phyloP scores from a whole-genome alignment of 2,329 filamentous ascomycete species.

The Bipolaris sorokiniana region DNA sequence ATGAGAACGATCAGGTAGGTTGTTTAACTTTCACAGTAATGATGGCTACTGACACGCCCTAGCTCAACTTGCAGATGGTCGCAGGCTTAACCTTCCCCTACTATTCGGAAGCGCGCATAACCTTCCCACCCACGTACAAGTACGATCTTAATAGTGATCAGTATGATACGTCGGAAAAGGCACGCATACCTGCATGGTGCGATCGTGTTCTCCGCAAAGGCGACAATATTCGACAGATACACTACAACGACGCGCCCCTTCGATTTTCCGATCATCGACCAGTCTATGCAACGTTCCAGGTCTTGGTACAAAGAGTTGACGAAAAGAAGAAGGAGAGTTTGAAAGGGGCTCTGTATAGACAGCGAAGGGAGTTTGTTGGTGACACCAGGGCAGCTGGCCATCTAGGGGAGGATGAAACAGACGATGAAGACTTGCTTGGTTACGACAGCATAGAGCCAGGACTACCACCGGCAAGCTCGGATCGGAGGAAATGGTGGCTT shows the following conservation, averaged over 20 bases:
- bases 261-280: slow-evolving; percentile 96
- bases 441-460: slow-evolving; percentile 85
- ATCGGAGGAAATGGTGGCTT: slow-evolving; percentile 69
- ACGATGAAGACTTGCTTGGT: slow-evolving; percentile 79
- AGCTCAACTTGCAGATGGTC: slow-evolving; percentile 96
- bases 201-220: slow-evolving; percentile 92
- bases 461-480: slow-evolving; percentile 67
- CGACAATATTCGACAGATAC: slow-evolving; percentile 77
- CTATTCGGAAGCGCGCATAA: slow-evolving; percentile 88
- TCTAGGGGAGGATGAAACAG: slow-evolving; percentile 61
- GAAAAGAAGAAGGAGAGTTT: slow-evolving; percentile 74
- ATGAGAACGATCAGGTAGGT: slow-evolving; percentile 85
- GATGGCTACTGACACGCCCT: slow-evolving; percentile 32
- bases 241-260: slow-evolving; percentile 82
- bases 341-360: slow-evolving; percentile 74
- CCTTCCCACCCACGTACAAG: slow-evolving; percentile 93
- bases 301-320: slow-evolving; percentile 79
- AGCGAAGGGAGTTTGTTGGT: slow-evolving; percentile 70
- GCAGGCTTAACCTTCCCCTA: slow-evolving; percentile 86
- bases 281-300: slow-evolving; percentile 88
- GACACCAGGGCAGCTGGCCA: slow-evolving; percentile 63
- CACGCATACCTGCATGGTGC: slow-evolving; percentile 95
- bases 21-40: not conserved
- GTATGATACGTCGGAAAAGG: slow-evolving; percentile 95
- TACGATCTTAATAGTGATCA: slow-evolving; percentile 86